These are phyloP conservation scores for Theileria annulata DNA, from an alignment of 169 alveolate species.

Conservation along the genomic window DNA sequence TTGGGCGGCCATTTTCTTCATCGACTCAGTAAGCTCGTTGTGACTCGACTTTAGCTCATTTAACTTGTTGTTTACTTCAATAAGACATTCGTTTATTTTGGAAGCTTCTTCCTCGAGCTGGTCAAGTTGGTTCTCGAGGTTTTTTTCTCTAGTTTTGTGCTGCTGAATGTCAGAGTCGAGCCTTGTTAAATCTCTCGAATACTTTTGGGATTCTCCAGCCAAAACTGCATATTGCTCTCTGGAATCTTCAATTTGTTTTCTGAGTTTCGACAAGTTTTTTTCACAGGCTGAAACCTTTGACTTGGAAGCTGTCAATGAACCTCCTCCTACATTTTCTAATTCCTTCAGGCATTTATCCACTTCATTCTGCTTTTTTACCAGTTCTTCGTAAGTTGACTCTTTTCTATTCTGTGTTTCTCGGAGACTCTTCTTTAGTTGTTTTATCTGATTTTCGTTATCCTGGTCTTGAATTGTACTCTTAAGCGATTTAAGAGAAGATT, in stretches of 20 bases:
- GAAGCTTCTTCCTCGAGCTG: constrained; percentile 73
- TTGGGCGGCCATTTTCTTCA: constrained; percentile 17
- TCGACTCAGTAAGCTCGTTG: constrained; percentile 28
- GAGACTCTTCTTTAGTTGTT: constrained; percentile 13
- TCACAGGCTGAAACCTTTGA: constrained; percentile 51
- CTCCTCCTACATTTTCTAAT: constrained; percentile 72
- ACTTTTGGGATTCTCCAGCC: constrained; percentile 71
- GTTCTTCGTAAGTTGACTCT: background rate
- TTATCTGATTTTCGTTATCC: constrained; percentile 3
- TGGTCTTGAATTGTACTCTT: constrained; percentile 24
- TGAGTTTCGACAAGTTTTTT: constrained; percentile 43
- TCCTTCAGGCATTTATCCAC: constrained; percentile 37
- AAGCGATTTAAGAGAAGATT: constrained; percentile 43
- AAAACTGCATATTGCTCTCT: constrained; percentile 64
- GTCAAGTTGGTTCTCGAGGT: constrained; percentile 69
- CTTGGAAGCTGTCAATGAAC: constrained; percentile 59
- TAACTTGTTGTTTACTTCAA: constrained; percentile 49
- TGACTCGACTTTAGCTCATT: constrained; percentile 27
- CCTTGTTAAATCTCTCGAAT: constrained; percentile 63
- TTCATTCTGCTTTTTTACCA: constrained; percentile 7
- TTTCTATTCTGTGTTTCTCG: background rate
- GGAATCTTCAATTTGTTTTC: constrained; percentile 52
- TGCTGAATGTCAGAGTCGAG: constrained; percentile 70
- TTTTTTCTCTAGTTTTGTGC: constrained; percentile 70
- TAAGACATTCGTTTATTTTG: constrained; percentile 43